A percentile compares a stretch with the other conserved stretches of the same genome.
Conservation (phyloP, 768 basidiomycete species). For the Dictyophora rubrovolvata region DNA sequence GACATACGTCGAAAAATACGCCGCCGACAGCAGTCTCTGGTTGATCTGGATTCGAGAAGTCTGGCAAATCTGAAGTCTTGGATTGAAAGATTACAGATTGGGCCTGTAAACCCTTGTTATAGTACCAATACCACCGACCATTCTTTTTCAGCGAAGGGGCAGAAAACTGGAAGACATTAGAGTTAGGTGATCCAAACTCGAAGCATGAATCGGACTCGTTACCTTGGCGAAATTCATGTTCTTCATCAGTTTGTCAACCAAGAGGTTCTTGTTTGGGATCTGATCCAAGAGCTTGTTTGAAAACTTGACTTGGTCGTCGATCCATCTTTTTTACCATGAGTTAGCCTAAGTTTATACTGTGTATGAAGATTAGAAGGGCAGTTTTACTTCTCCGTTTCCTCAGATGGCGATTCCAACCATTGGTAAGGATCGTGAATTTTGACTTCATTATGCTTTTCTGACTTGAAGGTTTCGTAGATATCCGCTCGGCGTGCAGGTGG, state of each 20-base stretch:
- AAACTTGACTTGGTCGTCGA: conserved; percentile 45
- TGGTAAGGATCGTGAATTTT: conserved; percentile 60
- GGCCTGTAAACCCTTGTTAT: conserved; percentile 68
- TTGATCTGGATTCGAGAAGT: conserved; percentile 30
- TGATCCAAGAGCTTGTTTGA: conserved; percentile 53
- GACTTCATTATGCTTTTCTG: conserved; percentile 50
- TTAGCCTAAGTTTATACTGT: no score
- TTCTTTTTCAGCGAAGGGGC: conserved; percentile 53
- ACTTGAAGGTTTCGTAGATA: conserved; percentile 60
- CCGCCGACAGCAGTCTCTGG: conserved; percentile 40
- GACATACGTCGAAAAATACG: conserved; percentile 66
- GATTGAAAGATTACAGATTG: conserved; percentile 62
- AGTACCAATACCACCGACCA: conserved; percentile 71
- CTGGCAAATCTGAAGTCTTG: conserved; percentile 41
- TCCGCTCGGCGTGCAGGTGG: conserved; percentile 57
- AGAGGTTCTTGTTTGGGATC: conserved; percentile 44
- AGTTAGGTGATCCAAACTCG: conserved; percentile 2
- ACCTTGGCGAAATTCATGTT: conserved; percentile 46
- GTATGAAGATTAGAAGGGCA: no score
- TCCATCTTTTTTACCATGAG: conserved; percentile 30
- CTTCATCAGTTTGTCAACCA: conserved; percentile 48
- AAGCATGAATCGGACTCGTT: neutral
- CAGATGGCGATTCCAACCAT: conserved; percentile 58
- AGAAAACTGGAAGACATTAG: conserved; percentile 38
- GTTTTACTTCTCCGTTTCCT: conserved; percentile 43